Evolutionary conservation across 1,284 basidiomycete genomes (phyloP).

Genomic region (Trametes pubescens): DNA sequence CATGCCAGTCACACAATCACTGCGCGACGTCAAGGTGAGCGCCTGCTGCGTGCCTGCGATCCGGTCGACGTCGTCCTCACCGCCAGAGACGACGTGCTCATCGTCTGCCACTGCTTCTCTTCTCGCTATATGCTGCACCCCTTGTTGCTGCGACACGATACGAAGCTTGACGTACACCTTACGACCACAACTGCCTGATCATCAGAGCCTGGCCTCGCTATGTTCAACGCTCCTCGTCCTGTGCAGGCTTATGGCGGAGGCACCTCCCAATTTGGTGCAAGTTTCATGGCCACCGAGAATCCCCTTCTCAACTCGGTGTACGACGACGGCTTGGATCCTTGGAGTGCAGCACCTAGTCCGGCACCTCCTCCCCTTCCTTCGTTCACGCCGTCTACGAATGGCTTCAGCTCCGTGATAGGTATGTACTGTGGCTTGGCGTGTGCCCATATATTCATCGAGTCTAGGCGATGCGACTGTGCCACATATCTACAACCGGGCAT

Average conservation of each 20-base stretch:
- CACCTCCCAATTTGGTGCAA: slow-evolving; percentile 66
- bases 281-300: slow-evolving; percentile 74
- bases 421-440: slow-evolving; percentile 22
- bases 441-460: slow-evolving; percentile 1
- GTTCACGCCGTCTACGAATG: slow-evolving; percentile 51
- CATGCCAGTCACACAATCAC: slow-evolving; percentile 15
- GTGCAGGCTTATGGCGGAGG: slow-evolving; percentile 68
- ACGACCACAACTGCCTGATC: not conserved
- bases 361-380: slow-evolving; percentile 63
- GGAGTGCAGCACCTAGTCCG: slow-evolving; percentile 84
- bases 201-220: slow-evolving; percentile 38
- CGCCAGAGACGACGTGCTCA: slow-evolving; percentile 8
- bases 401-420: slow-evolving; percentile 79
- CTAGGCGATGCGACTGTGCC: slow-evolving; percentile 81
- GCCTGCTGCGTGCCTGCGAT: slow-evolving; percentile 14
- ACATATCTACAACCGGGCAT: slow-evolving; percentile 76
- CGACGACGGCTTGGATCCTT: slow-evolving; percentile 84
- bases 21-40: slow-evolving; percentile 11
- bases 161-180: not conserved
- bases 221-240: slow-evolving; percentile 83
- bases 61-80: slow-evolving; percentile 20
- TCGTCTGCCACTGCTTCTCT: not conserved
- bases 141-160: not conserved
- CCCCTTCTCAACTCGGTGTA: slow-evolving; percentile 80
- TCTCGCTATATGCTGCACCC: not conserved